A percentile compares a stretch with the other conserved stretches of the same genome.
Evolutionary conservation across 805 yeast genomes (phyloP).

Genomic region (Nakazawaea holstii): DNA sequence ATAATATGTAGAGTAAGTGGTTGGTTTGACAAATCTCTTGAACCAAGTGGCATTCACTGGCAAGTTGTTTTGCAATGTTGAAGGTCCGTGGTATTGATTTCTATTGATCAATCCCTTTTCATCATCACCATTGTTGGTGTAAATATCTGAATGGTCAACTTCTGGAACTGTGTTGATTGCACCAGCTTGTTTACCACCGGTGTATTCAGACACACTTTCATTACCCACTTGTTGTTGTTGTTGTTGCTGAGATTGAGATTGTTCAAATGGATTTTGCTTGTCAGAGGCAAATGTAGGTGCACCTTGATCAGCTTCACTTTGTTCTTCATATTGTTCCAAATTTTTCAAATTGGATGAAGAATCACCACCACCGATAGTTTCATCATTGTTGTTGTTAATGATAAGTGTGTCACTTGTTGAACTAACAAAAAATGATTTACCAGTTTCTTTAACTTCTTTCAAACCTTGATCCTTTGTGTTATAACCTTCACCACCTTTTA

Average conservation of each 20-base stretch:
- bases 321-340: background rate
- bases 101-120: slow-evolving; percentile 5
- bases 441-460: slow-evolving; percentile 48
- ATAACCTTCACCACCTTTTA: slow-evolving; percentile 46
- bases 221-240: background rate
- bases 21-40: slow-evolving; percentile 39
- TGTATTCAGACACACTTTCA: background rate
- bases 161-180: background rate
- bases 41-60: slow-evolving; percentile 12
- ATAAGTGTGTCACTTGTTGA: slow-evolving; percentile 27
- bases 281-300: background rate
- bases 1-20: slow-evolving; percentile 32
- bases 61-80: slow-evolving; percentile 8
- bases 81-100: background rate
- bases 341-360: slow-evolving; percentile 1
- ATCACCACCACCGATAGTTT: slow-evolving; percentile 9
- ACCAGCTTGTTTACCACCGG: background rate
- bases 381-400: background rate
- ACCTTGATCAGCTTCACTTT: background rate
- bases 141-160: background rate
- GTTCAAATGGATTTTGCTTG: background rate
- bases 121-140: slow-evolving; percentile 1
- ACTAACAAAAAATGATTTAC: slow-evolving; percentile 36
- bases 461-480: slow-evolving; percentile 63
- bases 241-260: background rate